phyloP scores from a whole-genome alignment of 2,329 filamentous ascomycete genomes.

The Chrysoporthe puriensis region DNA sequence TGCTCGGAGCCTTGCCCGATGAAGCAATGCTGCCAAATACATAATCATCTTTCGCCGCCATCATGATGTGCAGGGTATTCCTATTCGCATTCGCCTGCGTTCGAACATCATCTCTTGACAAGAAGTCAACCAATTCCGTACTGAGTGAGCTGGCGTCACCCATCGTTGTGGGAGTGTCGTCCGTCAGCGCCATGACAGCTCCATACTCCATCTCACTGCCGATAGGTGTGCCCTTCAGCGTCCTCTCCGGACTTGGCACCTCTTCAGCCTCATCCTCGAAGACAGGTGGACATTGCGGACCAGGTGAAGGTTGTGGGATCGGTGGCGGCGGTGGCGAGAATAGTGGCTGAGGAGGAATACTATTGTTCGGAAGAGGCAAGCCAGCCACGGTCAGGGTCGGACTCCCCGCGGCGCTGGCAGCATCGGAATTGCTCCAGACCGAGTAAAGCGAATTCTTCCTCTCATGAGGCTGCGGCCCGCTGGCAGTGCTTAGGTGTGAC shows the following conservation, averaged over 20 bases:
- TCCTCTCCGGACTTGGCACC: constrained; percentile 33
- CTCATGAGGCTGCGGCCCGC: constrained; percentile 37
- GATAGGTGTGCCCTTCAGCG: constrained; percentile 31
- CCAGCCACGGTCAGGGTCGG: constrained; percentile 53
- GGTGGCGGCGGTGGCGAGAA: constrained; percentile 34
- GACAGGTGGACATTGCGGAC: constrained; percentile 43
- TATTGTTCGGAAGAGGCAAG: constrained; percentile 28
- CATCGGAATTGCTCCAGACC: constrained; percentile 52
- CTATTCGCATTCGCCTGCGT: background rate
- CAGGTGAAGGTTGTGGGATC: constrained; percentile 32
- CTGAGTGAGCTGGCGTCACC: background rate
- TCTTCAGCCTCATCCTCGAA: constrained; percentile 44
- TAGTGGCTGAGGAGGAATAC: constrained; percentile 31
- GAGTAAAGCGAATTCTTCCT: constrained; percentile 56
- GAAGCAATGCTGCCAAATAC: background rate
- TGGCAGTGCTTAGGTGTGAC: constrained; percentile 26
- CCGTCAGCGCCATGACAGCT: background rate
- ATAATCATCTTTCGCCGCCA: background rate
- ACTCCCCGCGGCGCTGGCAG: constrained; percentile 50
- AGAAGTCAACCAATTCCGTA: background rate
- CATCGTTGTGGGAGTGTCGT: background rate
- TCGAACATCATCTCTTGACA: background rate
- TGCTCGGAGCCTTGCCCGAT: background rate
- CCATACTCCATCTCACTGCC: background rate
- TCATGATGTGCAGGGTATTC: too few species aligned